Conservation (phyloP, 345 rosid genomes). For the Limnanthes douglasii region DNA sequence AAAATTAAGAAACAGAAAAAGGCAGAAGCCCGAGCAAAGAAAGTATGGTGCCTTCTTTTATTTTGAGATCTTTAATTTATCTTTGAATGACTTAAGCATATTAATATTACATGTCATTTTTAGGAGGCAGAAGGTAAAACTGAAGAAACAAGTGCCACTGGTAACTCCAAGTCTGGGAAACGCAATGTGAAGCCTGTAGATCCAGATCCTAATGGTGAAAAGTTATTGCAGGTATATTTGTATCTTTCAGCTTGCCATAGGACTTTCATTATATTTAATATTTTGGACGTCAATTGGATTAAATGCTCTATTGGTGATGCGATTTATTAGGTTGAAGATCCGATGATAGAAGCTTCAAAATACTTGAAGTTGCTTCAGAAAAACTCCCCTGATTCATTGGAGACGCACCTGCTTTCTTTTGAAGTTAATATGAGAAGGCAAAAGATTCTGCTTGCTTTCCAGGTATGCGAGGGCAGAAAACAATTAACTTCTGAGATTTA, state of each 20-base stretch:
- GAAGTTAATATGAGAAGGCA: slow-evolving; percentile 93
- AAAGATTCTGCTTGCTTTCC: slow-evolving; percentile 80
- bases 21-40: slow-evolving; percentile 97
- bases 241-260: slow-evolving; percentile 3
- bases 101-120: slow-evolving; percentile 8
- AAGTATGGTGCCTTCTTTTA: slow-evolving; percentile 25
- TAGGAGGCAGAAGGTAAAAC: slow-evolving; percentile 90
- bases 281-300: slow-evolving; percentile 3
- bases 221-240: slow-evolving; percentile 66
- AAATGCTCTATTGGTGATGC: slow-evolving; percentile 7
- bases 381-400: slow-evolving; percentile 65
- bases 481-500: slow-evolving; percentile 5
- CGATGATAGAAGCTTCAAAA: slow-evolving; percentile 80
- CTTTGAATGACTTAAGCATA: slow-evolving; percentile 9
- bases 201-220: slow-evolving; percentile 91
- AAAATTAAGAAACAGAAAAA: slow-evolving; percentile 86
- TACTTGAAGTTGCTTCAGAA: slow-evolving; percentile 89
- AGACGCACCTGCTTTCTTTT: slow-evolving; percentile 92
- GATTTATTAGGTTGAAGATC: slow-evolving; percentile 63
- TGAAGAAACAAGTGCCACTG: slow-evolving; percentile 60
- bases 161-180: slow-evolving; percentile 77
- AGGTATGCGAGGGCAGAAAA: too few relatives aligned
- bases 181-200: slow-evolving; percentile 80
- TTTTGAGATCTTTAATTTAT: slow-evolving; percentile 5
- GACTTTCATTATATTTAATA: neutral